A percentile compares a stretch with the other conserved stretches of the same genome.
These are phyloP conservation scores for Balakata baccata DNA, from an alignment of 345 rosid species.

Conservation along the genomic window DNA sequence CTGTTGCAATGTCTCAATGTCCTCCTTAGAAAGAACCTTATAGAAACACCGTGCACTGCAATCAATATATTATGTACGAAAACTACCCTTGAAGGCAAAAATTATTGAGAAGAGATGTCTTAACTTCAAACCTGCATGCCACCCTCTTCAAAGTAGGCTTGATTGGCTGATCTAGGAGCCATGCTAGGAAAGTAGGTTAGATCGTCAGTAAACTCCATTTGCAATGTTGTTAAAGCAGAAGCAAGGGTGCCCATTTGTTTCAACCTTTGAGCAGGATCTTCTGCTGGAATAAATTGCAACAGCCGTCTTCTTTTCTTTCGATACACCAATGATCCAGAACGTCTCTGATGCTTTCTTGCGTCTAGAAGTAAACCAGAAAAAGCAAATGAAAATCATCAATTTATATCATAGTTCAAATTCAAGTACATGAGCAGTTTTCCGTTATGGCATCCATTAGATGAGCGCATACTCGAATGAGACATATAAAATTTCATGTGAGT, in stretches of 20 bases:
- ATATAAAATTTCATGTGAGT: background rate
- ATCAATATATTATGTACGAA: background rate
- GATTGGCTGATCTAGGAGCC: slow-evolving; percentile 80
- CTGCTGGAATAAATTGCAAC: slow-evolving; percentile 69
- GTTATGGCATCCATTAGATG: background rate
- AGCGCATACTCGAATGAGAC: background rate
- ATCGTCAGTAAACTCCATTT: slow-evolving; percentile 64
- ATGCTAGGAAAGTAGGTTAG: slow-evolving; percentile 56
- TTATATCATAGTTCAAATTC: slow-evolving; percentile 10
- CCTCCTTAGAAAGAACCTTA: slow-evolving; percentile 76
- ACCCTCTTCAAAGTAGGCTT: slow-evolving; percentile 64
- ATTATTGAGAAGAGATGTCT: background rate
- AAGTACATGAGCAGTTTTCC: slow-evolving; percentile 12
- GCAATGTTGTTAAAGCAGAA: slow-evolving; percentile 64
- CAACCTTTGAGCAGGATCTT: slow-evolving; percentile 58
- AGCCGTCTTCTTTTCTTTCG: slow-evolving; percentile 74
- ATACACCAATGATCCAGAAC: slow-evolving; percentile 60
- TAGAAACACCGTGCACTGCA: background rate
- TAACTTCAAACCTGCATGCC: slow-evolving; percentile 74
- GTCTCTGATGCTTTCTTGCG: slow-evolving; percentile 56
- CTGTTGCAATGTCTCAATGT: slow-evolving; percentile 60
- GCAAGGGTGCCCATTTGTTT: slow-evolving; percentile 83
- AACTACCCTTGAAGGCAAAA: background rate
- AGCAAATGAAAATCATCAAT: slow-evolving; percentile 18
- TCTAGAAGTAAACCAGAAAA: slow-evolving; percentile 33